Evolutionary conservation across 805 yeast species (phyloP).

Genomic region (Yarrowia phangngaensis): DNA sequence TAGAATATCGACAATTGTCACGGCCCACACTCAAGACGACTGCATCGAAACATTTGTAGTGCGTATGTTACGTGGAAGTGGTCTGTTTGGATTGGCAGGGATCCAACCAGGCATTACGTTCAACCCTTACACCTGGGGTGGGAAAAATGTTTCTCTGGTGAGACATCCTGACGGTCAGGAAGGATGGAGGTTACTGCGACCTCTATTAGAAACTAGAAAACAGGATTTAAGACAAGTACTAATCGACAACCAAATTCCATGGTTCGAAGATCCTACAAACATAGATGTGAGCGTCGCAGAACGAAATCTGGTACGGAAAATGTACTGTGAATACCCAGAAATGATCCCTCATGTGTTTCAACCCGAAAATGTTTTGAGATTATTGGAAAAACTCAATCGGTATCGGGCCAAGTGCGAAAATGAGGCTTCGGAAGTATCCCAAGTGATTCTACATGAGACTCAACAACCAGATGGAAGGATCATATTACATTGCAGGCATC

Average conservation of each 20-base stretch:
- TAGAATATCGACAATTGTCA: constrained; percentile 43
- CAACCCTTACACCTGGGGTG: constrained; percentile 18
- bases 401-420: neutral
- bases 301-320: constrained; percentile 53
- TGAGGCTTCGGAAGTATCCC: neutral
- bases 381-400: neutral
- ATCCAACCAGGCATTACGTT: constrained; percentile 42
- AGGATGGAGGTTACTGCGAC: constrained; percentile 45
- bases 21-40: constrained; percentile 71
- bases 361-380: neutral
- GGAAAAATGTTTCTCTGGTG: neutral
- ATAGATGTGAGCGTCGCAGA: constrained; percentile 50
- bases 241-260: constrained; percentile 40
- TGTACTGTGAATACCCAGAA: constrained; percentile 21
- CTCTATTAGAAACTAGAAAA: constrained; percentile 51
- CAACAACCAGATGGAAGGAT: constrained; percentile 1
- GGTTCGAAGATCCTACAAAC: constrained; percentile 75
- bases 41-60: constrained; percentile 66
- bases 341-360: constrained; percentile 9
- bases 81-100: constrained; percentile 58
- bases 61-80: constrained; percentile 48
- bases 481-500: neutral
- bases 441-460: neutral
- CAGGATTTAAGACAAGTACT: constrained; percentile 48
- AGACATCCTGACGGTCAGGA: constrained; percentile 25